Percentiles rank a stretch among this genome's conserved stretches.
These are phyloP conservation scores for Auricularia heimuer DNA, from an alignment of 768 basidiomycete species.

Conservation along the genomic window DNA sequence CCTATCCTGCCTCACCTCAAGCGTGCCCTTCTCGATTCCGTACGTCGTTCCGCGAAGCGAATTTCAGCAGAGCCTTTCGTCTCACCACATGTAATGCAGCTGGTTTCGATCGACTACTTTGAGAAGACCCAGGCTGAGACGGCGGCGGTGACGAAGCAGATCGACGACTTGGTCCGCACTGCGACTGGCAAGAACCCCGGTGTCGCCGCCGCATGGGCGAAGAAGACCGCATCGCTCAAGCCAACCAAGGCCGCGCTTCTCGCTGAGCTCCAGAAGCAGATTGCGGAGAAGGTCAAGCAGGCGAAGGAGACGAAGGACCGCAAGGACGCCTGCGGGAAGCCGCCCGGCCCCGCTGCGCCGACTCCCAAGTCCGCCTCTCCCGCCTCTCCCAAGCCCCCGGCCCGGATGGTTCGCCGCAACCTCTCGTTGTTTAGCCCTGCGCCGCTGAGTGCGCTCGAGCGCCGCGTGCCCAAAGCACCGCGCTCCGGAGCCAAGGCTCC, in stretches of 20 bases:
- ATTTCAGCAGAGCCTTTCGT: not conserved
- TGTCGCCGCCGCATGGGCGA: not conserved
- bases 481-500: not conserved
- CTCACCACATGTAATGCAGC: not conserved
- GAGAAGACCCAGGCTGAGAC: not conserved
- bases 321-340: not conserved
- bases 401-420: not conserved
- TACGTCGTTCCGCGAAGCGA: not conserved
- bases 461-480: not conserved
- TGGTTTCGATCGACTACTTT: not conserved
- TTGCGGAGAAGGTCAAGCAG: not conserved
- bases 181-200: not conserved
- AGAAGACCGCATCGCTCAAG: not conserved
- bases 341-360: not conserved
- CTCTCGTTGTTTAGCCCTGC: not conserved
- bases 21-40: not conserved
- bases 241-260: not conserved
- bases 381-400: not conserved
- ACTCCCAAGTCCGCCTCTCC: not conserved
- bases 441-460: not conserved
- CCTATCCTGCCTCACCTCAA: not conserved
- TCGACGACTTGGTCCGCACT: not conserved
- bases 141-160: not conserved
- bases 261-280: not conserved
- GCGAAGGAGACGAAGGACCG: not conserved